Evolutionary conservation across 2,329 filamentous ascomycete species (phyloP), one percentile per base, ranked within the genome.

Genomic region (Sporothrix luriei): DNA sequence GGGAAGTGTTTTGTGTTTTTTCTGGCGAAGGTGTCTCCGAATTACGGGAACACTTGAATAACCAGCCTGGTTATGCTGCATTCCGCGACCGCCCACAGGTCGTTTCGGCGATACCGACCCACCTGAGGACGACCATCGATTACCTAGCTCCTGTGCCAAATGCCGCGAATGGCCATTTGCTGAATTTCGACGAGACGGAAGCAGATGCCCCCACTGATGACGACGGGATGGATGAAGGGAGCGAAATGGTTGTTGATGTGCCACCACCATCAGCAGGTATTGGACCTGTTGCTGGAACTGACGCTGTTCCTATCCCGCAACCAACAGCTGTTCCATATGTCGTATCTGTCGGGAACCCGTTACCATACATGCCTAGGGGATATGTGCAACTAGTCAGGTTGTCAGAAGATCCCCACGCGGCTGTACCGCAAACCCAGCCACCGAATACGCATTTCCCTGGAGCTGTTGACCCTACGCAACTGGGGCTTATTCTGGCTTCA

Each of bases 1-100:
- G 95, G 72, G 90, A 94, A 67, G 93, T 98, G 9, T 99, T 99
- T 78, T 99, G 95, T 77, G 95, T 99, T 68, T 99, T 99, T 79
- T 97, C 94, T 1, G 94, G 95, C 6, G 85, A 87, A 33, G 94
- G 94, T 69, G 94, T 99, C 1, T 83, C 83, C 54, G 87, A 87
- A 52, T 87, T 99, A 33, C 90, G 94, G 54, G 85, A 90, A 38
- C 91, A 93, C 76, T 84, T 99, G 51, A 96, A 93, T 73, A 82
- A 78, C 0, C 80, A 82, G 13, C 77, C 79, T 0, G 79, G 81
- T 46, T 87, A 86, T 68, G 80, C 82, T 52, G 79, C 81, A 3
- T 74, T 82, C 9, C 80, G 82, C 40, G 79, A 82, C 7, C 76
- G 69, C 14, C 61, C 74, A 26, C 33, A 24, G 6, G 33, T 24